Conservation (phyloP, 202 grass and related monocot genomes). For the Carex arenaria region DNA sequence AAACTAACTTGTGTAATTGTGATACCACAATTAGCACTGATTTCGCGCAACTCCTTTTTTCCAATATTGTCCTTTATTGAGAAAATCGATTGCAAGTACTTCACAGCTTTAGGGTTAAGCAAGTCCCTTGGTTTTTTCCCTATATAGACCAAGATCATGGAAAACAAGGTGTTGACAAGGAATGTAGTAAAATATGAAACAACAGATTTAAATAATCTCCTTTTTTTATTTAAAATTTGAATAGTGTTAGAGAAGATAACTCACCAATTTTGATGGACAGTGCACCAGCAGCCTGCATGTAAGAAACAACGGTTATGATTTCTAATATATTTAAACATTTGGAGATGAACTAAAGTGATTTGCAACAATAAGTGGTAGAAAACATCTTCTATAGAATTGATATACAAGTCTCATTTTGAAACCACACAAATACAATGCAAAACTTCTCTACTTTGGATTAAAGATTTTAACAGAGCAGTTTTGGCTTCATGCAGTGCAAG, state of each 20-base stretch:
- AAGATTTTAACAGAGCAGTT: too few relatives aligned
- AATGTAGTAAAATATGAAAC: background rate
- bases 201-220: background rate
- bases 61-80: slow-evolving; percentile 89
- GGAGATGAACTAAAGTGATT: slow-evolving; percentile 8
- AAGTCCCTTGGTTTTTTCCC: slow-evolving; percentile 93
- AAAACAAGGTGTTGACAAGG: background rate
- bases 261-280: slow-evolving; percentile 93
- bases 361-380: background rate
- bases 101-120: slow-evolving; percentile 89
- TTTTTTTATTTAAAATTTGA: background rate
- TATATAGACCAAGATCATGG: slow-evolving; percentile 23
- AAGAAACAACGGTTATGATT: slow-evolving; percentile 30
- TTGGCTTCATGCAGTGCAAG: too few relatives aligned
- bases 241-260: slow-evolving; percentile 21
- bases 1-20: slow-evolving; percentile 78
- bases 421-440: background rate
- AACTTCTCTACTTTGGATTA: background rate
- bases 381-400: background rate
- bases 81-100: slow-evolving; percentile 91
- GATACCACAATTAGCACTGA: slow-evolving; percentile 71
- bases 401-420: background rate
- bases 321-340: background rate
- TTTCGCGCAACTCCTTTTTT: slow-evolving; percentile 92
- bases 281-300: slow-evolving; percentile 90